These are phyloP conservation scores for Barnettozyma sp. DNA, from an alignment of 805 yeast genomes.

Conservation along the genomic window DNA sequence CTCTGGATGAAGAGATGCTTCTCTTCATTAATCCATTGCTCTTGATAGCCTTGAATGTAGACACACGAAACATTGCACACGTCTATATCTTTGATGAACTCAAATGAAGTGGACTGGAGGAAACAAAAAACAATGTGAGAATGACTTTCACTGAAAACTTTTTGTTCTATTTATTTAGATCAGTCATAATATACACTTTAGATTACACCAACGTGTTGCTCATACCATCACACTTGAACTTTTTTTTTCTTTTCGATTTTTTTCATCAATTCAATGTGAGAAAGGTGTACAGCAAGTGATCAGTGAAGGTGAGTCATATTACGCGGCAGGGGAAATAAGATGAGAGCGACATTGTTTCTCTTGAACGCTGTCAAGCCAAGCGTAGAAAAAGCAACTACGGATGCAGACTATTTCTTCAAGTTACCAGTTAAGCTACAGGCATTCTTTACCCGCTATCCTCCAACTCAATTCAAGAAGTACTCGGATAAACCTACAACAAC, in stretches of 20 bases:
- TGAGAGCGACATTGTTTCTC: conserved; percentile 23
- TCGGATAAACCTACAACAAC: conserved; percentile 58
- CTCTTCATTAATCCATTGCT: conserved; percentile 5
- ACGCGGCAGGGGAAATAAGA: too few relatives aligned
- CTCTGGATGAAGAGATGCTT: conserved; percentile 9
- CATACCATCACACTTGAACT: neutral
- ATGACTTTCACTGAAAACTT: too few relatives aligned
- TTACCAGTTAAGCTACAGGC: conserved; percentile 64
- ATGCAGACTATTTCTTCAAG: conserved; percentile 39
- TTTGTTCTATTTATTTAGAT: too few relatives aligned
- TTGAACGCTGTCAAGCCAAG: conserved; percentile 20
- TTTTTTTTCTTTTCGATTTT: conserved; percentile 3
- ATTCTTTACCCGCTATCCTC: conserved; percentile 81
- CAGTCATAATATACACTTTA: conserved; percentile 5
- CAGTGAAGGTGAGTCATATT: too few relatives aligned
- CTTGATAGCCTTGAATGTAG: conserved; percentile 1
- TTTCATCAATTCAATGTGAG: neutral
- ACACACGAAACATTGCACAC: conserved; percentile 7
- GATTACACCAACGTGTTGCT: too few relatives aligned
- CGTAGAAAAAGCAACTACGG: conserved; percentile 25
- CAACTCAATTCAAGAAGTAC: conserved; percentile 67
- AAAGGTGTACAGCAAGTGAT: neutral
- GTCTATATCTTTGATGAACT: neutral
- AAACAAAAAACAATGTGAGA: too few relatives aligned
- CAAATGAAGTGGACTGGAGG: too few relatives aligned